phyloP scores from a whole-genome alignment of 2,329 filamentous ascomycete genomes.

The Chaetomium strumarium region DNA sequence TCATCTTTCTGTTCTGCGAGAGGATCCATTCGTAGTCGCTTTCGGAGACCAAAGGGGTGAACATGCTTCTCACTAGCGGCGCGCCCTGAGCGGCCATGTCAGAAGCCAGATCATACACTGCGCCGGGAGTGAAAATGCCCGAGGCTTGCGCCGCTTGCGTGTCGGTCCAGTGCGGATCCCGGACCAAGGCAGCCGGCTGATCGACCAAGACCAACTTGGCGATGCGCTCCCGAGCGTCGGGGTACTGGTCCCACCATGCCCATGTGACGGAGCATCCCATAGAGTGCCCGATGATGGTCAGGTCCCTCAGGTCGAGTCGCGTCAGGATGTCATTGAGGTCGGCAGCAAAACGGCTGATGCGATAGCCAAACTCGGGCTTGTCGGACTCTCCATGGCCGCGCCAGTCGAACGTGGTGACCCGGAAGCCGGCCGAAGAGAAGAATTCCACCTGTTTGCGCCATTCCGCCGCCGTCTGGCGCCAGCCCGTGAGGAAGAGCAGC shows the following conservation, averaged over 20 bases:
- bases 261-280: constrained; percentile 32
- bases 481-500: constrained; percentile 30
- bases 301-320: constrained; percentile 28
- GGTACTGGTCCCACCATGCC: constrained; percentile 31
- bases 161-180: constrained; percentile 27
- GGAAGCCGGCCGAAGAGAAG: constrained; percentile 26
- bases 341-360: constrained; percentile 27
- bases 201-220: constrained; percentile 29
- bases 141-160: constrained; percentile 19
- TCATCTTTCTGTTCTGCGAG: constrained; percentile 25
- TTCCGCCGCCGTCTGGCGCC: constrained; percentile 29
- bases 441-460: constrained; percentile 30
- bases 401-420: constrained; percentile 30
- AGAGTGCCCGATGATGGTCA: constrained; percentile 31
- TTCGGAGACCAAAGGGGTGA: constrained; percentile 13
- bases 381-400: constrained; percentile 33
- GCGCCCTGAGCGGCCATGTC: neutral
- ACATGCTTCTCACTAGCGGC: neutral
- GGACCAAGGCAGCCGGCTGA: constrained; percentile 25
- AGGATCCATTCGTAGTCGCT: constrained; percentile 27
- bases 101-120: constrained; percentile 17
- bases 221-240: constrained; percentile 23
- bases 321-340: constrained; percentile 27
- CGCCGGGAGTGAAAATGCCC: constrained; percentile 21
- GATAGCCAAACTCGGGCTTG: constrained; percentile 28